Evolutionary conservation across 2,329 filamentous ascomycete genomes (phyloP).

Genomic region (Colletotrichum acutatum): DNA sequence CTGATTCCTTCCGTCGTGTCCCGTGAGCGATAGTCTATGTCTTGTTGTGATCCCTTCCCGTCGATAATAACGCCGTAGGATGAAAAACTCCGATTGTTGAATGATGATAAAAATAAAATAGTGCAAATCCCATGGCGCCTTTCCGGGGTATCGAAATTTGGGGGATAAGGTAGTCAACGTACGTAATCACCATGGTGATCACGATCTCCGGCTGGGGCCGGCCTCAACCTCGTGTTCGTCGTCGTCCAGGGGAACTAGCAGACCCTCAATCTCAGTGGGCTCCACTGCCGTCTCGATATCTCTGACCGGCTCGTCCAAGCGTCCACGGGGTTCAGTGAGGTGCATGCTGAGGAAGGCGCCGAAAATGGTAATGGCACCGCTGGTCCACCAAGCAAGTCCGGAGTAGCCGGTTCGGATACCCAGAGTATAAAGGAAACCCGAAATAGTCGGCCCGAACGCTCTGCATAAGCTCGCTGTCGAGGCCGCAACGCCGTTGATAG

Average conservation of each 20-base stretch:
- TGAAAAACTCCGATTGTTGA: conserved; percentile 29
- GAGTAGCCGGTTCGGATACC: conserved; percentile 86
- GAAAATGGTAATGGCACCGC: conserved; percentile 77
- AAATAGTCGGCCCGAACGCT: conserved; percentile 88
- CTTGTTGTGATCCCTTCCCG: conserved; percentile 37
- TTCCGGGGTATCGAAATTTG: conserved; percentile 1
- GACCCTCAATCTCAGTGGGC: conserved; percentile 30
- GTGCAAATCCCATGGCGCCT: background rate
- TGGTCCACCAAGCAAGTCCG: conserved; percentile 93
- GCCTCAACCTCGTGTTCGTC: conserved; percentile 17
- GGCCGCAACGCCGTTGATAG: conserved; percentile 91
- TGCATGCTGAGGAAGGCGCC: conserved; percentile 81
- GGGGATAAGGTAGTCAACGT: background rate
- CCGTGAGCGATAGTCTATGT: conserved; percentile 35
- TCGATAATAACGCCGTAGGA: conserved; percentile 28
- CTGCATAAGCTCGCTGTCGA: conserved; percentile 91
- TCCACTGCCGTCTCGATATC: conserved; percentile 53
- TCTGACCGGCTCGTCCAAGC: conserved; percentile 51
- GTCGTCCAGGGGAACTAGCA: conserved; percentile 10
- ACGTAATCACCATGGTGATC: background rate
- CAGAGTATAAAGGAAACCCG: conserved; percentile 84
- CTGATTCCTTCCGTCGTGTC: conserved; percentile 24
- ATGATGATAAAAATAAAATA: background rate
- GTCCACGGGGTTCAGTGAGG: conserved; percentile 73
- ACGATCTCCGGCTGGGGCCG: conserved; percentile 26